These are phyloP conservation scores for Immersiella caudata DNA, from an alignment of 495 filamentous ascomycete species.

Conservation along the genomic window DNA sequence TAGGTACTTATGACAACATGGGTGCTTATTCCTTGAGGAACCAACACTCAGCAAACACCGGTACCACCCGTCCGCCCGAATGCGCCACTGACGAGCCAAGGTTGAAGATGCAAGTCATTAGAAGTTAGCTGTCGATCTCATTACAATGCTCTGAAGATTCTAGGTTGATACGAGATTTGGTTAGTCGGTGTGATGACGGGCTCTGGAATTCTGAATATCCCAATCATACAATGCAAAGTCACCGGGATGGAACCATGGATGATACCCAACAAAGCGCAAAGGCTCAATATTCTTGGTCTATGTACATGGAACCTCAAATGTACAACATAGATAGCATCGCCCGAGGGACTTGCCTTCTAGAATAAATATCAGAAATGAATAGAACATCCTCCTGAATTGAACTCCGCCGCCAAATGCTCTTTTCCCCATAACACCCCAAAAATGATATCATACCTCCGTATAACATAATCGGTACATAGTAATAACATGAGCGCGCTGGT, in stretches of 20 bases:
- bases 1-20: not conserved
- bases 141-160: not conserved
- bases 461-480: constrained; percentile 6
- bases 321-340: not conserved
- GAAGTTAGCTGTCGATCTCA: not conserved
- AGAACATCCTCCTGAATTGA: not conserved
- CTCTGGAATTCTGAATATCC: too few species aligned
- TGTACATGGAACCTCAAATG: not conserved
- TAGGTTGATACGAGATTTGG: not conserved
- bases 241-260: not conserved
- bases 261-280: not conserved
- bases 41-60: not conserved
- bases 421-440: not conserved
- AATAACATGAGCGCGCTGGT: not conserved
- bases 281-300: not conserved
- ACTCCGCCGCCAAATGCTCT: not conserved
- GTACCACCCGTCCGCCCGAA: not conserved
- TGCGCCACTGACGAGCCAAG: not conserved
- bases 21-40: not conserved
- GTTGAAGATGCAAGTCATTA: not conserved
- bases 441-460: constrained; percentile 3
- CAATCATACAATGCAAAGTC: not conserved
- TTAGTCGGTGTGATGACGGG: not conserved
- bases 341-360: not conserved
- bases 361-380: constrained; percentile 4